Percentiles rank a stretch among this genome's conserved stretches.
phyloP scores from a whole-genome alignment of 306 rosid species.

The Glycine soja region DNA sequence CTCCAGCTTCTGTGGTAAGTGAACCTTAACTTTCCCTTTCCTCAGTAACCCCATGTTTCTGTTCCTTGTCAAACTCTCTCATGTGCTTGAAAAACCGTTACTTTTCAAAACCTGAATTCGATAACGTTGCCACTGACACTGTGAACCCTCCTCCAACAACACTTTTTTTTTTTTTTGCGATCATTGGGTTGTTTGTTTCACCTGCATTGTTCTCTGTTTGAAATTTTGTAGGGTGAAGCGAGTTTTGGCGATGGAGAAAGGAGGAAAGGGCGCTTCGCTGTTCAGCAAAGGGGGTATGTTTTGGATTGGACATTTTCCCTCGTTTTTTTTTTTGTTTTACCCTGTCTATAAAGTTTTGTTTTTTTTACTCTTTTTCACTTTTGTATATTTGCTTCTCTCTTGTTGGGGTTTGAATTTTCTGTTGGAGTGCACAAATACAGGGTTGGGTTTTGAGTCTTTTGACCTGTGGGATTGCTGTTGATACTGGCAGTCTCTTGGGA shows the following conservation, averaged over 20 bases:
- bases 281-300: slow-evolving; percentile 51
- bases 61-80: background rate
- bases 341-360: slow-evolving; percentile 2
- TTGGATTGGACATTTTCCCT: slow-evolving; percentile 31
- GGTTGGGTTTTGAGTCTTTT: slow-evolving; percentile 36
- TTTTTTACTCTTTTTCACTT: background rate
- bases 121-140: background rate
- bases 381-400: background rate
- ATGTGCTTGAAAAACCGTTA: background rate
- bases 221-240: slow-evolving; percentile 46
- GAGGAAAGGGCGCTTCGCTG: slow-evolving; percentile 64
- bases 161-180: slow-evolving; percentile 17
- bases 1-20: slow-evolving; percentile 21
- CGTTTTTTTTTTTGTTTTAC: background rate
- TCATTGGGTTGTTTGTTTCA: slow-evolving; percentile 26
- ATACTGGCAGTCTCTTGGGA: background rate
- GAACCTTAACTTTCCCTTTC: background rate
- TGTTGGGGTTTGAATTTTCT: slow-evolving; percentile 31
- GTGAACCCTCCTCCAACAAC: slow-evolving; percentile 14
- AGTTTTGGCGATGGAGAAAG: slow-evolving; percentile 63
- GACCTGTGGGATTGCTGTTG: background rate
- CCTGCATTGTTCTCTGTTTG: slow-evolving; percentile 44
- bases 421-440: slow-evolving; percentile 1
- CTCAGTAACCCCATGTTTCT: background rate
- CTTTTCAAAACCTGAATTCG: slow-evolving; percentile 11